Evolutionary conservation across 768 basidiomycete genomes (phyloP).

Genomic region (Sutorius australiensis): DNA sequence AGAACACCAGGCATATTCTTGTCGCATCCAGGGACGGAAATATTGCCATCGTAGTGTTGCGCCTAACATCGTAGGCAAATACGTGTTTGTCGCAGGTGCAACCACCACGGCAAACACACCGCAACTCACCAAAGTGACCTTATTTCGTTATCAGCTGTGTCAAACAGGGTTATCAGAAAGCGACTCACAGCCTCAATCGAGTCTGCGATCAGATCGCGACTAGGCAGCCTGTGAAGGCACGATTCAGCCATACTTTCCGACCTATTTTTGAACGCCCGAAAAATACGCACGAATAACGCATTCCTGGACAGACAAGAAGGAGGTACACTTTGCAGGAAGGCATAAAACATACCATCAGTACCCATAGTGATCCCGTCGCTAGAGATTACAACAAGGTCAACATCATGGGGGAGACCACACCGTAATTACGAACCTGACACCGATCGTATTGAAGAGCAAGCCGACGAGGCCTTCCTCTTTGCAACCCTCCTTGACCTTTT

Average conservation of each 20-base stretch:
- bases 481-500: conserved; percentile 80
- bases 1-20: conserved; percentile 92
- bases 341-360: conserved; percentile 60
- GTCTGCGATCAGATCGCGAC: conserved; percentile 86
- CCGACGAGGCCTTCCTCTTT: conserved; percentile 77
- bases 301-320: conserved; percentile 44
- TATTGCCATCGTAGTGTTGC: conserved; percentile 86
- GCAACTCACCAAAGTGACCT: conserved; percentile 54
- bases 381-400: background rate
- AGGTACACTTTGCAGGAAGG: background rate
- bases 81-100: background rate
- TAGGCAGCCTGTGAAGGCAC: conserved; percentile 55
- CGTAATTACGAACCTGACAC: conserved; percentile 56
- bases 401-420: background rate
- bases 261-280: background rate
- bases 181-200: conserved; percentile 73
- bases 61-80: conserved; percentile 42
- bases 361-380: conserved; percentile 91
- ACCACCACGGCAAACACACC: background rate
- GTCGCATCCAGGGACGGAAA: conserved; percentile 86
- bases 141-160: conserved; percentile 9
- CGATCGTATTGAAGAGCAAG: conserved; percentile 80
- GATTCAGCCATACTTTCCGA: background rate
- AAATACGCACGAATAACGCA: conserved; percentile 75
- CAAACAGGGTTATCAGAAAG: background rate